These are phyloP conservation scores for Cladosporium austrohemisphaericum DNA, from an alignment of 2,329 filamentous ascomycete species.

Conservation along the genomic window DNA sequence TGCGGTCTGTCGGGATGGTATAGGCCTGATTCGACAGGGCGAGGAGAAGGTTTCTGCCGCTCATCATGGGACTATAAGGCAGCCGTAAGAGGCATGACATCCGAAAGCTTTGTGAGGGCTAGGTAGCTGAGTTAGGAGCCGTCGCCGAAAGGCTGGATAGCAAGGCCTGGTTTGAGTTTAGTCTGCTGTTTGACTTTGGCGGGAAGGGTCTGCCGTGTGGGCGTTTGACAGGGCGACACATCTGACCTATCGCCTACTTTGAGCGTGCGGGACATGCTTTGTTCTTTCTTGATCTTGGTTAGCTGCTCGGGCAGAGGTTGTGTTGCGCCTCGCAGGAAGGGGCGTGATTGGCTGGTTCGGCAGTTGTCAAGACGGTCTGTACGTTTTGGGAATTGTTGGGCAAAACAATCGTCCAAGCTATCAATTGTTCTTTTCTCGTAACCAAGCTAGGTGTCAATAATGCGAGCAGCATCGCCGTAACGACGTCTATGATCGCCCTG, in stretches of 20 bases:
- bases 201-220: background rate
- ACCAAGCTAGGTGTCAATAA: too few species aligned
- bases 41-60: background rate
- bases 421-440: too few species aligned
- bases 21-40: background rate
- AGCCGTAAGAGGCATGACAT: background rate
- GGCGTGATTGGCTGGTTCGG: too few species aligned
- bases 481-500: background rate
- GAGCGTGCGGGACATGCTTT: background rate
- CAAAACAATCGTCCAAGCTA: too few species aligned
- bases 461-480: background rate
- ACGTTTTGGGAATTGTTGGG: too few species aligned
- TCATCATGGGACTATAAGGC: background rate
- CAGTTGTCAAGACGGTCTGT: too few species aligned
- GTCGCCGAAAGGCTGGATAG: background rate
- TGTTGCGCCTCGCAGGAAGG: background rate
- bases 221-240: too few species aligned
- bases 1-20: too few species aligned
- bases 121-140: background rate
- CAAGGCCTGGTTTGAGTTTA: constrained; percentile 2
- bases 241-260: background rate
- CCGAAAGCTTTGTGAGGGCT: background rate
- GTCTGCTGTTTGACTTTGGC: background rate
- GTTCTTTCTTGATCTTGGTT: background rate
- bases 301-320: constrained; percentile 5